A percentile compares a stretch with the other conserved stretches of the same genome.
Evolutionary conservation across 164 flowering plant species (phyloP).

Genomic region (Liquidambar formosana): DNA sequence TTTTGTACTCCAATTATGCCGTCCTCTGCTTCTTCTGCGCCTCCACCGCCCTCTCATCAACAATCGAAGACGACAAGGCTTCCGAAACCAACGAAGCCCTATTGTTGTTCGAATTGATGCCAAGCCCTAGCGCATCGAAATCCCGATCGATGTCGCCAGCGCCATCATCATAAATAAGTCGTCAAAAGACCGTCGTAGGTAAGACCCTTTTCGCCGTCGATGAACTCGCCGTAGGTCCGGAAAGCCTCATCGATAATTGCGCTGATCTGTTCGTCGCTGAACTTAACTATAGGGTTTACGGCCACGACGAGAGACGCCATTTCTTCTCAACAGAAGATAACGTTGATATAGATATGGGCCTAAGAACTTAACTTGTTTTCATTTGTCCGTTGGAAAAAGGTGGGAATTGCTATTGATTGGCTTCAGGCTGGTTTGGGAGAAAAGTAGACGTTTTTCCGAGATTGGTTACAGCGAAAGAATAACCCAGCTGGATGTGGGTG

Average conservation of each 20-base stretch:
- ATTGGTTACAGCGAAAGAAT: no score
- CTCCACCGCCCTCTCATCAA: slow-evolving; percentile 56
- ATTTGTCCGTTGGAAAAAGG: no score
- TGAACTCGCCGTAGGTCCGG: slow-evolving; percentile 84
- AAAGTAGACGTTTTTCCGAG: no score
- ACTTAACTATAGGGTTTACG: slow-evolving; percentile 97
- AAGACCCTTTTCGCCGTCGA: slow-evolving; percentile 78
- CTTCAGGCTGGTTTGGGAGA: no score
- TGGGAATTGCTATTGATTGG: no score
- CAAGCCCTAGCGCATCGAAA: slow-evolving; percentile 81
- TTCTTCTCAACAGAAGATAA: slow-evolving; percentile 48
- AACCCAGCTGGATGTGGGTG: no score
- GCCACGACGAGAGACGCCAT: slow-evolving; percentile 96
- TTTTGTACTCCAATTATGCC: no score
- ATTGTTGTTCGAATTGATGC: slow-evolving; percentile 34
- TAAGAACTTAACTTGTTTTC: no score
- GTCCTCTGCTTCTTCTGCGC: slow-evolving; percentile 72
- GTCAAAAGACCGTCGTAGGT: slow-evolving; percentile 79
- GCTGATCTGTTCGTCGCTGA: slow-evolving; percentile 89
- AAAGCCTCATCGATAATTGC: slow-evolving; percentile 98
- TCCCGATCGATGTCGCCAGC: slow-evolving; percentile 99
- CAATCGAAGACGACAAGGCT: slow-evolving; percentile 67
- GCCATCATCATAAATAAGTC: slow-evolving; percentile 96
- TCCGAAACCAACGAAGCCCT: slow-evolving; percentile 33
- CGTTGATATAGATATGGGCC: no score